These are phyloP conservation scores for Boletus edulis DNA, from an alignment of 768 basidiomycete species.

Conservation along the genomic window DNA sequence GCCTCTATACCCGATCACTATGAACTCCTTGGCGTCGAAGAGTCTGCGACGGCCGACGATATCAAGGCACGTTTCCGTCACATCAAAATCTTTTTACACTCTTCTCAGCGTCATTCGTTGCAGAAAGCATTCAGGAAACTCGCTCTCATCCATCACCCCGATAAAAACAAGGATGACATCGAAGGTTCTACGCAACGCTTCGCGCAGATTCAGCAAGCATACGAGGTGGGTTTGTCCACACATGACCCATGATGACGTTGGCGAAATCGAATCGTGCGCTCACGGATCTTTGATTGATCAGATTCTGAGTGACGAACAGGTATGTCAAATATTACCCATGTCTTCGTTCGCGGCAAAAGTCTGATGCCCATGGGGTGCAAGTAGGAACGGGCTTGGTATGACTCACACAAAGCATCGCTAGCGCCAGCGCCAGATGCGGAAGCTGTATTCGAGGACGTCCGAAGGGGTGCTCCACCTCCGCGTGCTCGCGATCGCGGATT, in stretches of 20 bases:
- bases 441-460: constrained; percentile 82
- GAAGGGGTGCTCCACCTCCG: constrained; percentile 58
- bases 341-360: not conserved
- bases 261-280: not conserved
- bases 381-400: constrained; percentile 99
- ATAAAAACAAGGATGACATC: constrained; percentile 81
- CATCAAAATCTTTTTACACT: not conserved
- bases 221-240: constrained; percentile 60
- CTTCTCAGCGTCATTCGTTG: constrained; percentile 7
- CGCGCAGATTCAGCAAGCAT: constrained; percentile 88
- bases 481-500: constrained; percentile 68
- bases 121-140: constrained; percentile 82
- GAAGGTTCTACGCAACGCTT: constrained; percentile 88
- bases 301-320: constrained; percentile 95
- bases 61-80: constrained; percentile 60
- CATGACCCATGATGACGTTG: not conserved
- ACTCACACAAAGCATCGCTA: constrained; percentile 82
- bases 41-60: constrained; percentile 81
- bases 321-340: constrained; percentile 35
- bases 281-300: constrained; percentile 25
- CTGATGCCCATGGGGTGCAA: constrained; percentile 29
- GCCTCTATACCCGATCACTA: constrained; percentile 66
- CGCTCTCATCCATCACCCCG: constrained; percentile 83
- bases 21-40: constrained; percentile 73
- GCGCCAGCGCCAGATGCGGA: constrained; percentile 81